Conservation (phyloP, 2,329 filamentous ascomycete species). For the Botrytis hyacinthi region DNA sequence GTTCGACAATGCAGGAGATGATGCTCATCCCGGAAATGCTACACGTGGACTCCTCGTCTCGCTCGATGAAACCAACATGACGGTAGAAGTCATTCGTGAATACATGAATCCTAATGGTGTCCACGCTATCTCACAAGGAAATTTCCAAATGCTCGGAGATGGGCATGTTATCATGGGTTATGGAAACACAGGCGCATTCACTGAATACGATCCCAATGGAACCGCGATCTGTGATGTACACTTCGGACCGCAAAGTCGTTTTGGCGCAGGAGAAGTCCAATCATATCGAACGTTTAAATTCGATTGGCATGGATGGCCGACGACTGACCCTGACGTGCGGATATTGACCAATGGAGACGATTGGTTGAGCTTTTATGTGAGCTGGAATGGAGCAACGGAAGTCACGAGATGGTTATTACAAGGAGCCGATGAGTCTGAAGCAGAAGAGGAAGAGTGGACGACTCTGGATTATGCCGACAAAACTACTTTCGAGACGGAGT, state of each 20-base stretch:
- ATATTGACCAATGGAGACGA: slow-evolving; percentile 38
- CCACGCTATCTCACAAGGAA: slow-evolving; percentile 30
- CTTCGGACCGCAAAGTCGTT: slow-evolving; percentile 41
- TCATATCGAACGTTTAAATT: slow-evolving; percentile 43
- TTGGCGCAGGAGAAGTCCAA: slow-evolving; percentile 35
- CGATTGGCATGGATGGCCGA: slow-evolving; percentile 42
- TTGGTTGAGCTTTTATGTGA: slow-evolving; percentile 47
- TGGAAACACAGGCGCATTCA: slow-evolving; percentile 30
- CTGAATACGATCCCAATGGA: slow-evolving; percentile 36
- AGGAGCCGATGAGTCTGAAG: slow-evolving; percentile 12
- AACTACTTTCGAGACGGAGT: slow-evolving; percentile 15
- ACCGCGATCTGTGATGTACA: slow-evolving; percentile 40
- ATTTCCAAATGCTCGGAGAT: slow-evolving; percentile 30
- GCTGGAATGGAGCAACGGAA: slow-evolving; percentile 53
- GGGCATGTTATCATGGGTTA: slow-evolving; percentile 33
- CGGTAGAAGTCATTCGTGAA: slow-evolving; percentile 25
- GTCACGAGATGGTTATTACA: slow-evolving; percentile 44
- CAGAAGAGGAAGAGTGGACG: slow-evolving; percentile 7
- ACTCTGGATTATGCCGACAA: slow-evolving; percentile 16
- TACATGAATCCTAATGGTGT: slow-evolving; percentile 31
- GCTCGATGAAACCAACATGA: slow-evolving; percentile 27
- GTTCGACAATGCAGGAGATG: slow-evolving; percentile 31
- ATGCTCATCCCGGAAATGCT: slow-evolving; percentile 22
- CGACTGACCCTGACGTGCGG: slow-evolving; percentile 41
- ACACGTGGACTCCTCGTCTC: slow-evolving; percentile 32